These are phyloP conservation scores for Carex scoparia DNA, from an alignment of 176 grass and related monocot genomes.

Conservation along the genomic window DNA sequence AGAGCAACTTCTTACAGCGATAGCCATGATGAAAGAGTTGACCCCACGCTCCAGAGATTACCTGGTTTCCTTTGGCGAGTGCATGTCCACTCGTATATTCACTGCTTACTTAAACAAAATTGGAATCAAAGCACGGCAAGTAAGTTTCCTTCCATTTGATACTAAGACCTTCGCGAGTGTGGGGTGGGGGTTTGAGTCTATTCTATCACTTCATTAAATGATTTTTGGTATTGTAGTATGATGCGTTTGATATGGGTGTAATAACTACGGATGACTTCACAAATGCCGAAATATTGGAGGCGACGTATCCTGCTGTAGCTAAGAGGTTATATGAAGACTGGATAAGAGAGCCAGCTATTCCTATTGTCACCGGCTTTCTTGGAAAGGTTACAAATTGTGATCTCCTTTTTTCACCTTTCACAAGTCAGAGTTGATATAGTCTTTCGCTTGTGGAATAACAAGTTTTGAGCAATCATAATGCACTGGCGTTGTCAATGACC, in stretches of 20 bases:
- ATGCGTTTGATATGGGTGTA: conserved; percentile 86
- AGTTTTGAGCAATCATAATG: neutral
- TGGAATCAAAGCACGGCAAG: conserved; percentile 69
- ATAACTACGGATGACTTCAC: conserved; percentile 92
- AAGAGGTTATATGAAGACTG: conserved; percentile 85
- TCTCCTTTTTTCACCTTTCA: neutral
- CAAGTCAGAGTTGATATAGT: too few species aligned
- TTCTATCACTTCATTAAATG: neutral
- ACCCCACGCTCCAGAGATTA: conserved; percentile 81
- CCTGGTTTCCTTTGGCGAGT: conserved; percentile 92
- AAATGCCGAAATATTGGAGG: conserved; percentile 91
- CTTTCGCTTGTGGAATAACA: neutral
- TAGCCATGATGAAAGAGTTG: conserved; percentile 99
- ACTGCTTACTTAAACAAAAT: conserved; percentile 90
- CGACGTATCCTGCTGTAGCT: conserved; percentile 86
- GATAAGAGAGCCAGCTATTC: conserved; percentile 71
- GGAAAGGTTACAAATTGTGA: conserved; percentile 53
- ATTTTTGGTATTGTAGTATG: conserved; percentile 53
- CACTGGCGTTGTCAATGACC: neutral
- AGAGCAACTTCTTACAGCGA: conserved; percentile 87
- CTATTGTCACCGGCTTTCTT: conserved; percentile 90
- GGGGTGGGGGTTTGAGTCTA: neutral
- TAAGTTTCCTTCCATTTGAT: conserved; percentile 25
- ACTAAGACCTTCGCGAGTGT: neutral
- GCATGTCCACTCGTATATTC: conserved; percentile 90